Base-by-base conservation (phyloP, 2,329 filamentous ascomycete species). In the Colletotrichum lini region DNA sequence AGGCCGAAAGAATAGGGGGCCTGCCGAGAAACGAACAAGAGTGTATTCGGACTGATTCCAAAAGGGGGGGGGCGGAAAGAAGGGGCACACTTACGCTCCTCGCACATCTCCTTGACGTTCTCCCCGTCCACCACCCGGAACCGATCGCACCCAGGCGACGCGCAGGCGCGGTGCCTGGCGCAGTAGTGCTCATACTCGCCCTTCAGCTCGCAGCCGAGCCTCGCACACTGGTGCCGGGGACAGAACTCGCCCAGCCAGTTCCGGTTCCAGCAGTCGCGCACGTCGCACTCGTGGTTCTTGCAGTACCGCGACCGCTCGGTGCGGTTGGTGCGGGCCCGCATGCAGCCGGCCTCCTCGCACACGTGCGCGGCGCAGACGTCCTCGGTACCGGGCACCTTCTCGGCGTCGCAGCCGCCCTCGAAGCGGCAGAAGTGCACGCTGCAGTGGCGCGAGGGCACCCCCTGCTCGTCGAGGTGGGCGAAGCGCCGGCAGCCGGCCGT, bases 351-450 rank as follows among this genome's bases (percentile, higher is more conserved):
- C 49, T 77, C 77, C 16, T 52, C 57, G 58, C 75, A 76, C 4
- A 63, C 68, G 52, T 77, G 76, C 12, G 47, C 72, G 8, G 26
- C 54, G 49, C 79, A 80, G 63, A 75, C 70, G 10, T 61, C 71
- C 13, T 61, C 72, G 26, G 63, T 60, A 38, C 35, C 57, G 1
- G 63, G 63, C 2, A 68, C 74, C 18, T 78, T 67, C 30, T 74
- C 75, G 21, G 70, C 69, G n/a, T 74, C 69, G 70, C 79, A 80
- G 23, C 70, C 73, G 52, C 35, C 65, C 53, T 71, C 68, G 64
- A 66, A 71, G 54, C 78, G 74, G 50, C 79, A 80, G 72, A 74
- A 78, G 67, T 80, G 79, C 4, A 73, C 72, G 49, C 76, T 74
- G 68, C 79, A 80, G 65, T 76, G 76, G 4, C 73, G 74, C 13